A percentile compares a stretch with the other conserved stretches of the same genome.
Evolutionary conservation across 768 basidiomycete genomes (phyloP).

Genomic region (Tricholoma sp.): DNA sequence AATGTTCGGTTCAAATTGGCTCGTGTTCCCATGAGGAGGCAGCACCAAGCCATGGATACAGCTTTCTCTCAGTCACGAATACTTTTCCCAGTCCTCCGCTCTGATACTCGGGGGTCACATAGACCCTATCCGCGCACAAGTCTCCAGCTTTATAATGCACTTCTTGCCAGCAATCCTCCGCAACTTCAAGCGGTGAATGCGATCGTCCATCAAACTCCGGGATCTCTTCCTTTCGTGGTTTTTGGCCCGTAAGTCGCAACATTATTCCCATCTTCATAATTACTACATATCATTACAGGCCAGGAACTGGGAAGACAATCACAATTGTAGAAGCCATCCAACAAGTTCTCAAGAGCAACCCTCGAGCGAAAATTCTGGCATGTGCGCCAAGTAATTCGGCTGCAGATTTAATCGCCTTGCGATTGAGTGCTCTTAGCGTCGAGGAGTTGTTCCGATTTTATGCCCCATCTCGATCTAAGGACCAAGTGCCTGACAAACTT

Average conservation of each 20-base stretch:
- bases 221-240: constrained; percentile 51
- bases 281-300: constrained; percentile 24
- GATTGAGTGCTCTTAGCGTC: constrained; percentile 28
- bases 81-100: constrained; percentile 37
- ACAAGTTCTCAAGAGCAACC: constrained; percentile 38
- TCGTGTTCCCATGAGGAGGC: constrained; percentile 48
- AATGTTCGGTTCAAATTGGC: constrained; percentile 55
- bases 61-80: constrained; percentile 40
- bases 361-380: constrained; percentile 43
- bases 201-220: constrained; percentile 37
- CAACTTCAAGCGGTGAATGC: constrained; percentile 47
- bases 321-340: constrained; percentile 56
- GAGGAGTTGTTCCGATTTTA: constrained; percentile 52
- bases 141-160: constrained; percentile 31
- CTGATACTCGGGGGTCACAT: constrained; percentile 19
- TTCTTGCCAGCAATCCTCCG: constrained; percentile 39
- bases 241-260: constrained; percentile 54
- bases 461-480: constrained; percentile 43
- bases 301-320: constrained; percentile 66
- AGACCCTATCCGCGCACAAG: constrained; percentile 3
- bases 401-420: constrained; percentile 51
- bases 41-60: constrained; percentile 53
- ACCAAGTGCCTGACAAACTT: constrained; percentile 41
- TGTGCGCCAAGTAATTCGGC: constrained; percentile 67
- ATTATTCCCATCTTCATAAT: neutral